Percentiles rank a stretch among this genome's conserved stretches.
phyloP scores from a whole-genome alignment of 805 yeast genomes.

The Yarrowia deformans region DNA sequence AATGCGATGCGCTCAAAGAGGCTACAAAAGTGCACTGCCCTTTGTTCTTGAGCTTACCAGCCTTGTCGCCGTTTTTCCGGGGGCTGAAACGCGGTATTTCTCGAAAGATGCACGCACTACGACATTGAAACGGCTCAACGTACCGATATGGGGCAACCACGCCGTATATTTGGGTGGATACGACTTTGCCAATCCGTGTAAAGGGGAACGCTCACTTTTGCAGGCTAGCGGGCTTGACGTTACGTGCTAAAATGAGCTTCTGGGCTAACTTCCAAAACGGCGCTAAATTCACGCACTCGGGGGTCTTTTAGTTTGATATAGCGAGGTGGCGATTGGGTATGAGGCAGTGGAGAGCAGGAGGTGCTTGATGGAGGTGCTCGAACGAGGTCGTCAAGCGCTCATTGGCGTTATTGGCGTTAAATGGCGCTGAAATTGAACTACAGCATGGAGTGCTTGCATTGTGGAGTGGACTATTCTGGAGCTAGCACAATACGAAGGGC shows the following conservation, averaged over 20 bases:
- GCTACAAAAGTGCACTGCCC: background rate
- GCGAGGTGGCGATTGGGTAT: background rate
- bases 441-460: no score
- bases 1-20: conserved; percentile 1
- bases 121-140: no score
- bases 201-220: background rate
- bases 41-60: background rate
- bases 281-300: conserved; percentile 7
- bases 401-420: no score
- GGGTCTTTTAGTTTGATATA: conserved; percentile 5
- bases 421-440: no score
- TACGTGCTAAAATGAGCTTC: background rate
- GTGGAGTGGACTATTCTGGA: no score
- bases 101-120: no score
- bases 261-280: background rate
- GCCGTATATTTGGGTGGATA: background rate
- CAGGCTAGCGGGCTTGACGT: background rate
- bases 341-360: no score
- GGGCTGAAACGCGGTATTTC: no score
- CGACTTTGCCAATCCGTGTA: background rate
- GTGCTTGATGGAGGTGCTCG: no score
- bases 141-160: no score
- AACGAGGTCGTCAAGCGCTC: no score
- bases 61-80: background rate
- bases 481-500: no score